Evolutionary conservation across 176 grass and related monocot genomes (phyloP).

Genomic region (Carex scoparia): DNA sequence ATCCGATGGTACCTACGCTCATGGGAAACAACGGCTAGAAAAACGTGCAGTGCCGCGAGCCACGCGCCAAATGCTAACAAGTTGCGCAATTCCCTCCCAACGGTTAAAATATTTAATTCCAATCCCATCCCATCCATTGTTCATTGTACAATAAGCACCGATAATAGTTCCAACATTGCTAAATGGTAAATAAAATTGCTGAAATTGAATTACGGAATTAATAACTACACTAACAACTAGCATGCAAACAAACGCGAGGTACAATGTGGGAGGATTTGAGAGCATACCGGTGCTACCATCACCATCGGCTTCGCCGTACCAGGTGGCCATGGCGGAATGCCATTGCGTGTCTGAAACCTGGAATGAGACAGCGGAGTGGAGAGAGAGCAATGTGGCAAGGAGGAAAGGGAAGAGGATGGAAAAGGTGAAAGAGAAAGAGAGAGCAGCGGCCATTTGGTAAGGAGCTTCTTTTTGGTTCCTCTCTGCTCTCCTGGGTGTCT

Average conservation of each 20-base stretch:
- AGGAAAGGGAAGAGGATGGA: conserved; percentile 19
- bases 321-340: conserved; percentile 86
- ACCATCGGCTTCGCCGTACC: conserved; percentile 84
- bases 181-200: not conserved
- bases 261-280: conserved; percentile 24
- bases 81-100: conserved; percentile 21
- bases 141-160: no score
- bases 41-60: conserved; percentile 21
- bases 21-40: conserved; percentile 31
- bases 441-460: conserved; percentile 22
- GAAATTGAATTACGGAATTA: not conserved
- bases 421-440: conserved; percentile 23
- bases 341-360: conserved; percentile 56
- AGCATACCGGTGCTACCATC: conserved; percentile 81
- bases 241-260: not conserved
- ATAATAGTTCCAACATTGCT: not conserved
- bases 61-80: conserved; percentile 22
- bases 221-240: not conserved
- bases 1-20: conserved; percentile 30
- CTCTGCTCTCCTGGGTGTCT: conserved; percentile 11
- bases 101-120: conserved; percentile 6
- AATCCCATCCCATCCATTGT: not conserved
- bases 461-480: not conserved
- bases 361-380: conserved; percentile 15
- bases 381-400: conserved; percentile 12